These are phyloP conservation scores for Noccaea bulbosa DNA, from an alignment of 345 rosid genomes.

Conservation along the genomic window DNA sequence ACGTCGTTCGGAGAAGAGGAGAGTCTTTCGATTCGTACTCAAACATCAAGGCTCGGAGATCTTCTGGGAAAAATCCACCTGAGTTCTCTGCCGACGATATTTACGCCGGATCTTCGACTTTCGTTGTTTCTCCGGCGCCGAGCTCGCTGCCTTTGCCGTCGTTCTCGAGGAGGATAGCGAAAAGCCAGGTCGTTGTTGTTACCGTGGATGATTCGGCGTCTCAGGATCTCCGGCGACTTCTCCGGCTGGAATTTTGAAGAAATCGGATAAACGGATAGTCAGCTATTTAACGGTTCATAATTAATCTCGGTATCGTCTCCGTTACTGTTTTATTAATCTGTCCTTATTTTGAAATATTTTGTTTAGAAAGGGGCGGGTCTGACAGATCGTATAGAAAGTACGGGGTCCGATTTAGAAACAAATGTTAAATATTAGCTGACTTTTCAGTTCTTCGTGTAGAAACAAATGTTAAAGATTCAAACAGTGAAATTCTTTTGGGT, in stretches of 20 bases:
- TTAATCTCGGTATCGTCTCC: not conserved
- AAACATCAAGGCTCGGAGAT: constrained; percentile 40
- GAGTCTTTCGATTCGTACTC: constrained; percentile 55
- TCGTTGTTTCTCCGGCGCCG: constrained; percentile 60
- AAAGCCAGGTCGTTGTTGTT: constrained; percentile 35
- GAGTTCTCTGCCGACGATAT: constrained; percentile 40
- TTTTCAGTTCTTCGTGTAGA: not conserved
- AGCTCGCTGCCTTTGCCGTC: constrained; percentile 72
- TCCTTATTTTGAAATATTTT: constrained; percentile 16
- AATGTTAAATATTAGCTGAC: constrained; percentile 28
- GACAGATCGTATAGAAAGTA: constrained; percentile 13
- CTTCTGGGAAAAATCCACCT: constrained; percentile 33
- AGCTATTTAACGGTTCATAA: constrained; percentile 29
- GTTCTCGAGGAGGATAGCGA: constrained; percentile 52
- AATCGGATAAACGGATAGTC: not conserved
- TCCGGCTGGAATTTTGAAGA: constrained; percentile 54
- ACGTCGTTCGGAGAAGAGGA: constrained; percentile 53
- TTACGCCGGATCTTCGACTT: constrained; percentile 68
- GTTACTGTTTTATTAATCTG: constrained; percentile 1
- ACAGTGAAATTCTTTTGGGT: not conserved
- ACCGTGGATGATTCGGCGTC: constrained; percentile 62
- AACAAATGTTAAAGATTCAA: not conserved
- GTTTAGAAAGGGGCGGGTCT: constrained; percentile 8
- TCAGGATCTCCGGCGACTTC: constrained; percentile 68
- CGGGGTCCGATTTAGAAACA: constrained; percentile 32